Evolutionary conservation across 805 yeast species (phyloP).

Genomic region (Pichia exigua): DNA sequence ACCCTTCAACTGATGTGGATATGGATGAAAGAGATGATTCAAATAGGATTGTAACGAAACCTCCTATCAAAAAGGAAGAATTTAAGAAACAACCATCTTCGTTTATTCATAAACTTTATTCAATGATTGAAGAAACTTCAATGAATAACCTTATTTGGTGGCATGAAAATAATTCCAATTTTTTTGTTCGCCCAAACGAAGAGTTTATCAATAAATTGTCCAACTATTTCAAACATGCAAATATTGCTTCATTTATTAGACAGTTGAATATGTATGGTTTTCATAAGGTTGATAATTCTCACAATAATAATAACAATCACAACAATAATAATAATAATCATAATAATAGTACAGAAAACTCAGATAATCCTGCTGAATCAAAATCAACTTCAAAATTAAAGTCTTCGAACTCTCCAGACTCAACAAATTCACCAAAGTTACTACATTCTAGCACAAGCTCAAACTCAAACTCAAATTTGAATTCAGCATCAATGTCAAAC

Average conservation of each 20-base stretch:
- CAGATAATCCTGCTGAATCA: neutral
- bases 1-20: neutral
- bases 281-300: slow-evolving; percentile 56
- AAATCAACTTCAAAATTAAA: neutral
- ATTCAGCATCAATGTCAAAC: neutral
- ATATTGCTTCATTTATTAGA: slow-evolving; percentile 70
- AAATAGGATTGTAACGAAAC: neutral
- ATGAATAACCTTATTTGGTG: slow-evolving; percentile 80
- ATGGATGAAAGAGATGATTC: neutral
- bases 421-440: slow-evolving; percentile 3
- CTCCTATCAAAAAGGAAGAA: slow-evolving; percentile 6
- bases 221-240: slow-evolving; percentile 71
- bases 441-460: neutral
- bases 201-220: slow-evolving; percentile 70
- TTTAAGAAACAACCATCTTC: slow-evolving; percentile 22
- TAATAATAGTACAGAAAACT: neutral
- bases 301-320: slow-evolving; percentile 18
- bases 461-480: neutral
- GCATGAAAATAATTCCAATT: slow-evolving; percentile 59
- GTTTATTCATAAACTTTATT: slow-evolving; percentile 84
- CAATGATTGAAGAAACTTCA: slow-evolving; percentile 76
- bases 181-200: slow-evolving; percentile 77
- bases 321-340: neutral
- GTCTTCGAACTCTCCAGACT: neutral
- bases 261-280: slow-evolving; percentile 80